Evolutionary conservation across 768 basidiomycete genomes (phyloP).

Genomic region (Leccinum subtestaceum): DNA sequence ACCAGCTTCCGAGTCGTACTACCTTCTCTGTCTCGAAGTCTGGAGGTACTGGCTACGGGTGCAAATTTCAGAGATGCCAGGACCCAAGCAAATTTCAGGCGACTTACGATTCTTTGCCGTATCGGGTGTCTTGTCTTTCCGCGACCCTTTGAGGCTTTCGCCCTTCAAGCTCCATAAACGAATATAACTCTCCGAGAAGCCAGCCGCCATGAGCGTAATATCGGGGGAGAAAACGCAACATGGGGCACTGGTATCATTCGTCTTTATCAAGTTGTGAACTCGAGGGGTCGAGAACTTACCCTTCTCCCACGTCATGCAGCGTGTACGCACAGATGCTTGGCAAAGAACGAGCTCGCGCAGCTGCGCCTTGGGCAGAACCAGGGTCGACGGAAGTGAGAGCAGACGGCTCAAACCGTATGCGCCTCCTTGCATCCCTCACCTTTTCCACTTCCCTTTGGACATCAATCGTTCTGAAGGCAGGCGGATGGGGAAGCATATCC

Average conservation of each 20-base stretch:
- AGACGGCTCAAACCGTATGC: constrained; percentile 86
- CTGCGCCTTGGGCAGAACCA: constrained; percentile 55
- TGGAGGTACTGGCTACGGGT: constrained; percentile 48
- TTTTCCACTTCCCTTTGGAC: constrained; percentile 88
- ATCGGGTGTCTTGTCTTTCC: constrained; percentile 70
- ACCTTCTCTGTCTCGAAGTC: constrained; percentile 78
- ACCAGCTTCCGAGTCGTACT: constrained; percentile 87
- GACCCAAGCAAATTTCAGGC: background rate
- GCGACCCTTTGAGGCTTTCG: constrained; percentile 74
- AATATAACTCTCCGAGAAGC: constrained; percentile 94
- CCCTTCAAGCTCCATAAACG: constrained; percentile 94
- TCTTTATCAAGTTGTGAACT: constrained; percentile 9
- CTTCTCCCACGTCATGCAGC: constrained; percentile 91
- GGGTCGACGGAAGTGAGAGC: constrained; percentile 53
- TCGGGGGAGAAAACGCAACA: constrained; percentile 89
- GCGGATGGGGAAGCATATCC: constrained; percentile 80
- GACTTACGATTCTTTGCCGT: constrained; percentile 68
- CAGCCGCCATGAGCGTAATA: constrained; percentile 88
- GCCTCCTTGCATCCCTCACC: constrained; percentile 86
- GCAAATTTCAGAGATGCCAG: constrained; percentile 3
- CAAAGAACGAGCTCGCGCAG: constrained; percentile 58
- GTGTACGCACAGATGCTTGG: constrained; percentile 97
- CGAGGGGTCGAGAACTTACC: constrained; percentile 48
- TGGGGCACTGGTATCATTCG: constrained; percentile 55
- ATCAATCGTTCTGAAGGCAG: constrained; percentile 80